Conservation (phyloP, 192 early-diverging fungal species). For the Rhizophagus clarus region DNA sequence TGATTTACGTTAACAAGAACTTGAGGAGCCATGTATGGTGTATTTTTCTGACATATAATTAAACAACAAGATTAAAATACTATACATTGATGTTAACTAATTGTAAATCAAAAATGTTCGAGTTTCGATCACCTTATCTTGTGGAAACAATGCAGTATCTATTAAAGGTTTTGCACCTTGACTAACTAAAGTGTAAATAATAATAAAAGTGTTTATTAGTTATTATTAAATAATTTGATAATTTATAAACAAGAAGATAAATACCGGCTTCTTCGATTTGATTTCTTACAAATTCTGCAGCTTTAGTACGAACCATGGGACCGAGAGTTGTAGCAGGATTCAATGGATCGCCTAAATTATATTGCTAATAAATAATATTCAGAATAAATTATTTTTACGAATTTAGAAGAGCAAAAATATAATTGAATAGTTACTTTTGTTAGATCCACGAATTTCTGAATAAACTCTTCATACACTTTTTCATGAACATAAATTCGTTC, state of each 20-base stretch:
- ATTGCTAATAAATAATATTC: constrained; percentile 43
- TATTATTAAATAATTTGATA: background rate
- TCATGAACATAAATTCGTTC: constrained; percentile 82
- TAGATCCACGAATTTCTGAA: constrained; percentile 58
- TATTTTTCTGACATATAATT: constrained; percentile 40
- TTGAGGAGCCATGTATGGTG: constrained; percentile 75
- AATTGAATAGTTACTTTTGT: constrained; percentile 45
- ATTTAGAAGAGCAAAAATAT: background rate
- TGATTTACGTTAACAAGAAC: constrained; percentile 76
- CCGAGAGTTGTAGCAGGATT: constrained; percentile 67
- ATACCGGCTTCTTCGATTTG: constrained; percentile 71
- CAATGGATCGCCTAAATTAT: constrained; percentile 70
- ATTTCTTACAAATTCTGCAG: constrained; percentile 68
- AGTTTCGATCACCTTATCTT: constrained; percentile 48
- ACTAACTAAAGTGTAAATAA: constrained; percentile 40
- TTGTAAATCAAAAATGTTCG: background rate
- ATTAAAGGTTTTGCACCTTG: constrained; percentile 71
- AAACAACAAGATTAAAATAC: background rate
- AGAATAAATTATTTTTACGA: background rate
- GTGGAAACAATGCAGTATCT: constrained; percentile 56
- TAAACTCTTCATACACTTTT: constrained; percentile 68
- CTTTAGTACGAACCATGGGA: constrained; percentile 68
- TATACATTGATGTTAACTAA: background rate
- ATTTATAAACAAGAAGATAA: background rate
- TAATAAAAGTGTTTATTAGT: too few species aligned